These are phyloP conservation scores for Ustilago vetiveriae DNA, from an alignment of 1,284 basidiomycete species.

Conservation along the genomic window DNA sequence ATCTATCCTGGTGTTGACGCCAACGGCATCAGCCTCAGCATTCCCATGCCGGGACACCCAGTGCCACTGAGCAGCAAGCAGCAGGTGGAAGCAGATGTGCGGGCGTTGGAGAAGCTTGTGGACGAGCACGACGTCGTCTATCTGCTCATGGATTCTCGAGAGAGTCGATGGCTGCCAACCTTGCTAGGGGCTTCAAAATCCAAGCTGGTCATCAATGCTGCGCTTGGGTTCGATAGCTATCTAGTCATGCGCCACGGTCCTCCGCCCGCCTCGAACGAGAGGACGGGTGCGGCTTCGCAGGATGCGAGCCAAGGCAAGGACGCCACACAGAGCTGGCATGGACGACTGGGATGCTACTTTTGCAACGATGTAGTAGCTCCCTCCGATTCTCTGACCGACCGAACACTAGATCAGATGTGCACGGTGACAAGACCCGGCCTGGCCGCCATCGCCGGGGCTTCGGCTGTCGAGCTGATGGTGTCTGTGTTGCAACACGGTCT, in stretches of 20 bases:
- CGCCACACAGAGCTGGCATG: slow-evolving; percentile 39
- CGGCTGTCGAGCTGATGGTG: slow-evolving; percentile 89
- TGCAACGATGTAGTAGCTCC: slow-evolving; percentile 98
- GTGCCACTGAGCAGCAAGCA: slow-evolving; percentile 72
- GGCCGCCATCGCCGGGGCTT: slow-evolving; percentile 88
- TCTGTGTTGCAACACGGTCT: slow-evolving; percentile 82
- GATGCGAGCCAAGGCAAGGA: neutral
- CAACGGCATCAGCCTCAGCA: slow-evolving; percentile 76
- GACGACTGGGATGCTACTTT: slow-evolving; percentile 83
- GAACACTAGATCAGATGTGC: slow-evolving; percentile 98
- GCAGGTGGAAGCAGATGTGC: slow-evolving; percentile 76
- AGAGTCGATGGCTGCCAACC: slow-evolving; percentile 94
- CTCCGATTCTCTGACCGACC: slow-evolving; percentile 87
- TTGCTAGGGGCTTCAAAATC: slow-evolving; percentile 82
- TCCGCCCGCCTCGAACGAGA: slow-evolving; percentile 63
- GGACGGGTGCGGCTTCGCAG: neutral
- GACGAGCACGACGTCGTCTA: slow-evolving; percentile 88
- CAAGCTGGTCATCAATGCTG: slow-evolving; percentile 95
- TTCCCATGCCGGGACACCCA: slow-evolving; percentile 98
- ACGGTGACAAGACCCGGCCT: slow-evolving; percentile 97
- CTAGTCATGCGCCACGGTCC: slow-evolving; percentile 96
- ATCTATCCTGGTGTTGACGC: slow-evolving; percentile 93
- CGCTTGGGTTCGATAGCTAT: slow-evolving; percentile 94
- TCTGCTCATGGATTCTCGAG: slow-evolving; percentile 95
- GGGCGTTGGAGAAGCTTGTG: slow-evolving; percentile 79